Base-by-base conservation (phyloP, 2,329 filamentous ascomycete species). In the Dothiorella sarmentorum region DNA sequence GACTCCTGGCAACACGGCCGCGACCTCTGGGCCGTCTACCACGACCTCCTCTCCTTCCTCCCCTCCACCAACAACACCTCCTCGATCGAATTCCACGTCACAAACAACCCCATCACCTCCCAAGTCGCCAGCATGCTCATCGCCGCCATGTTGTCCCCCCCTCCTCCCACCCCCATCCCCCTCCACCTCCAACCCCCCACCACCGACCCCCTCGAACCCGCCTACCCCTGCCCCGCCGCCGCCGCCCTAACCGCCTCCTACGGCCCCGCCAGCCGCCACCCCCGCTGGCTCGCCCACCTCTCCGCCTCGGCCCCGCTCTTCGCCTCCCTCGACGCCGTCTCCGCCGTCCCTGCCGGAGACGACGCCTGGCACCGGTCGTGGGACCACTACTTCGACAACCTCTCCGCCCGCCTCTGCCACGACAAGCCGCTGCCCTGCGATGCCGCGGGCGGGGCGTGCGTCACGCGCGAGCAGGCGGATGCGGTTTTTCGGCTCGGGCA, bases 371-470 rank as follows among this genome's bases (percentile, higher is more conserved):
- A 93, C 67, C 78, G 73, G 38, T 86, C 81, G 56, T 86, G 88
- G 65, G 90, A 94, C 68, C 90, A 91, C 71, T 94, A 94, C 75
- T 94, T 86, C 66, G 90, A 94, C 70, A 94, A 91, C 67, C 80
- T 94, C 1, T 91, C 88, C 0, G 86, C 89, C 0, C 81, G 89
- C 0, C 86, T 91, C 68, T 94, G 90, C 70, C 89, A 94, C 68
- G 76, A 72, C 17, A 89, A 88, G 66, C 82, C 88, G 0, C 76
- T 92, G 0, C 90, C 89, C 0, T 93, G 89, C 74, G 33, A 15
- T 15, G 17, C 22, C 22, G 29, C 29, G 24, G n/a, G 6, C 35
- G 13, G 35, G 5, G 2, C 15, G 15, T 93, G 90, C 67, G 75
- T 92, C 38, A 81, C 81, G 2, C 84, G 85, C 64, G 71, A 74